Percentiles rank a stretch among this genome's conserved stretches.
phyloP scores from a whole-genome alignment of 1,284 basidiomycete genomes.

The Trametes polyzona region DNA sequence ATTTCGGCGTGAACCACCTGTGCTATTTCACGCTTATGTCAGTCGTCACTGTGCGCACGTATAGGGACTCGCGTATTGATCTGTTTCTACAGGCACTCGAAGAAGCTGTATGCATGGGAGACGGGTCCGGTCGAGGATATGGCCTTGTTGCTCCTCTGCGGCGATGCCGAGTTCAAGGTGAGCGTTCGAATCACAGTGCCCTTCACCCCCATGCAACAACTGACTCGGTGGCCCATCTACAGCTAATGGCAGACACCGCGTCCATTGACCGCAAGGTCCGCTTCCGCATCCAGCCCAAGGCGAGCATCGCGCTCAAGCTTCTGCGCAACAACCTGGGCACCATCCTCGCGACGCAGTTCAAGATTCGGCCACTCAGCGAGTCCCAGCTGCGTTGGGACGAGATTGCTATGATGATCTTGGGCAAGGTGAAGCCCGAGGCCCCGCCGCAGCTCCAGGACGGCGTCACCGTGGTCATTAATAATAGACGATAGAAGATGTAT shows the following conservation, averaged over 20 bases:
- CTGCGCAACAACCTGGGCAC: constrained; percentile 71
- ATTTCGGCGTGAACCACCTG: constrained; percentile 79
- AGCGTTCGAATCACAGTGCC: constrained; percentile 23
- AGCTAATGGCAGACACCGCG: constrained; percentile 77
- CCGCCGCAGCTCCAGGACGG: constrained; percentile 30
- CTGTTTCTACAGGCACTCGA: constrained; percentile 72
- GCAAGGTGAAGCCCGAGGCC: constrained; percentile 48
- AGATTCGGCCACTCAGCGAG: constrained; percentile 62
- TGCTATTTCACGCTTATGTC: constrained; percentile 92
- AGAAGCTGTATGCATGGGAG: constrained; percentile 97
- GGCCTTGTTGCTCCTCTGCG: constrained; percentile 85
- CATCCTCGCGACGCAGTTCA: constrained; percentile 69
- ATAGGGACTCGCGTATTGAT: neutral
- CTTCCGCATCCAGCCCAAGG: constrained; percentile 73
- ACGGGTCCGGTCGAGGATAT: constrained; percentile 89
- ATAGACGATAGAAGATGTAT: constrained; percentile 15
- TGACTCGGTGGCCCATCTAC: constrained; percentile 7
- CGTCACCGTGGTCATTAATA: constrained; percentile 35
- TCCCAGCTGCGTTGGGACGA: constrained; percentile 74
- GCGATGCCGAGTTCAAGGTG: constrained; percentile 91
- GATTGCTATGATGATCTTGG: constrained; percentile 64
- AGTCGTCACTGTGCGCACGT: constrained; percentile 25
- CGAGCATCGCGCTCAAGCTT: constrained; percentile 80
- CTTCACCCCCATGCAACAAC: neutral
- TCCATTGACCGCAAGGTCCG: constrained; percentile 87